Base-by-base conservation (phyloP, 2,329 filamentous ascomycete genomes). In the Botrytis squamosa region DNA sequence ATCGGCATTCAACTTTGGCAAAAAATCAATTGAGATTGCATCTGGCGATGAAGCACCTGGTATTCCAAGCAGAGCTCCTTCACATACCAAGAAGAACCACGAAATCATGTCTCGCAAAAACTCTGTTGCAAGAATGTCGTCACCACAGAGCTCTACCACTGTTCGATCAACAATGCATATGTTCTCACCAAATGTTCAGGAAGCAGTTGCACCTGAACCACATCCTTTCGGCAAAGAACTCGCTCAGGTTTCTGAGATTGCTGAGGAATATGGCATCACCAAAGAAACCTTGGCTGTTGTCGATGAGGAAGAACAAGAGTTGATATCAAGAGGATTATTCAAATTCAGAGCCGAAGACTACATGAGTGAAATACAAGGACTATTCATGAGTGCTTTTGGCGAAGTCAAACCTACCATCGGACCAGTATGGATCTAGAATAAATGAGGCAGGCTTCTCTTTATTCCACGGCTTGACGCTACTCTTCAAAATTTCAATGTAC, bases 151-250 rank as follows among this genome's bases (percentile, higher is more conserved):
- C 73, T 89, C 85, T 84, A 86, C 85, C 78, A 87, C 89, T 76
- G 89, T 88, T 33, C 85, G 89, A 42, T 86, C 88, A 16, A 87
- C 88, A 25, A 74, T 78, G 46, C 77, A 78, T n/a, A 80, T 81
- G 78, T 81, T 81, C 70, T 73, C 72, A 46, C 44, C 76, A 18
- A 74, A 76, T 76, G 20, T 81, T 80, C 65, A 78, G 74, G 66
- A 74, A 10, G 38, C 75, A 9, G 76, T 77, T 79, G 76, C 73
- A 75, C 55, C 83, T 83, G 72, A 85, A 85, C 75, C 84, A 82
- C 89, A 96, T 81, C 95, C 95, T 0, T 98, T 98, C 79, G 93
- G 93, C 71, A 91, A 92, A 69, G 96, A 99, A 83, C 86, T 98
- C 71, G 94, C 93, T 73, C 92, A 98, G 83, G 93, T 98, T 38